Base-by-base conservation (phyloP, 306 rosid species). In the Fagus sylvatica region DNA sequence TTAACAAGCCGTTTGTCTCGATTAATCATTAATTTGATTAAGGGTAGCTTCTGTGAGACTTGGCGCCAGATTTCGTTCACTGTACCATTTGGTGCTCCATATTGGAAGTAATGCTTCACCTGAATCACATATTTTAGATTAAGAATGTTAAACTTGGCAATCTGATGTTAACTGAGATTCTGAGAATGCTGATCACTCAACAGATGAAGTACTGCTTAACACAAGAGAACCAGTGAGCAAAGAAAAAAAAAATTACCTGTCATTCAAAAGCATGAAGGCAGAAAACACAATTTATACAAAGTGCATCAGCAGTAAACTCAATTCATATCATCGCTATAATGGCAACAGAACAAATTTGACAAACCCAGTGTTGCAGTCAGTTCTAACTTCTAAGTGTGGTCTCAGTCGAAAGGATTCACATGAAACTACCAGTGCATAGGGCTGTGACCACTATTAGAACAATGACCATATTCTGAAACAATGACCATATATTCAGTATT, bases 61-160 rank as follows among this genome's bases (percentile, higher is more conserved):
- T 95, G 99, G 76, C 89, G 96, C 99, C 99, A 95, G 79, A 93
- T 93, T 82, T 95, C 96, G 56, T 87, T 86, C 57, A 90, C 90
- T 4, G 97, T 75, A 42, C 91, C 93, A 12, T 89, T 82, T 22
- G 84, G 76, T 46, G 75, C 89, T 5, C 59, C 90, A 11, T 93
- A 95, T 66, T 88, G 83, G 59, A 95, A 95, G 82, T 87, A 95
- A 55, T 76, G 87, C 84, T 85, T 95, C 85, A 93, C 91, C 99
- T 95, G 89, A 71, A 83, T 85, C 73, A 75, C 55, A 61, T 6
- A 56, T 57, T 76, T 74, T 59, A 34, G 32, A 62, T 80, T 56
- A 3, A 48, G 4, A 2, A 3, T 55, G 37, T 41, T 34, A 16
- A 36, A 64, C 48, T 39, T n/a, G 30, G 33, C 4, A 17, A 66